Base-by-base conservation (phyloP, 2,329 filamentous ascomycete genomes). In the Xylaria sp. region DNA sequence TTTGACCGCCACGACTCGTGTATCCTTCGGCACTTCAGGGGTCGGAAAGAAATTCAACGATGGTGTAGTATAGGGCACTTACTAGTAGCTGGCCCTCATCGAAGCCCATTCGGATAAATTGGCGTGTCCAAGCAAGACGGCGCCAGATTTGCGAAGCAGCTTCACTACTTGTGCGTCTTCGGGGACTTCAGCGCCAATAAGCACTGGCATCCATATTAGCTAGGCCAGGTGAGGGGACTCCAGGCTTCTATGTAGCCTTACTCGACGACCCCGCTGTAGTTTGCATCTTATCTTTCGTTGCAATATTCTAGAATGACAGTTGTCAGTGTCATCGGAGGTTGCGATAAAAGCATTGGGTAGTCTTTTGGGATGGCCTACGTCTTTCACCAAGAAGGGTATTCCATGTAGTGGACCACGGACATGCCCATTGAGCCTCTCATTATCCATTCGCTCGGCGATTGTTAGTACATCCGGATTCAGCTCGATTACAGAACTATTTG, bases 311-410 rank as follows among this genome's bases (percentile, higher is more conserved):
- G 29, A 7, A 34, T 26, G 40, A 34, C 11, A 13, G 3, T 7
- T 13, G 29, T 34, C 8, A 34, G 29, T 13, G 29, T 34, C 29
- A 13, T 34, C 24, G 24, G 24, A 26, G 9, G 6, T 3, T 34
- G 29, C 4, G 5, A 34, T 13, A 13, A 34, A 34, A 34, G 16
- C 29, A 34, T 13, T 13, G 8, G 5, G 29, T 13, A 3, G 29
- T 34, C 29, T 34, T 34, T 34, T 13, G 29, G 29, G 4, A 3
- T 34, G 29, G 16, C 29, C 11, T 7, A 34, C 29, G 66, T 92
- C 88, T 71, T 92, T 92, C 59, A 91, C 82, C 2, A 88, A 76
- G 67, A 89, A 89, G 0, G 89, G 89, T 40, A 92, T 89, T 2
- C 89, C 89, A 67, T 92, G 89, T 1, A 92, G 76, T 1, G 84